A percentile compares a stretch with the other conserved stretches of the same genome.
These are phyloP conservation scores for Adenanthera pavonina DNA, from an alignment of 306 rosid genomes.

Conservation along the genomic window DNA sequence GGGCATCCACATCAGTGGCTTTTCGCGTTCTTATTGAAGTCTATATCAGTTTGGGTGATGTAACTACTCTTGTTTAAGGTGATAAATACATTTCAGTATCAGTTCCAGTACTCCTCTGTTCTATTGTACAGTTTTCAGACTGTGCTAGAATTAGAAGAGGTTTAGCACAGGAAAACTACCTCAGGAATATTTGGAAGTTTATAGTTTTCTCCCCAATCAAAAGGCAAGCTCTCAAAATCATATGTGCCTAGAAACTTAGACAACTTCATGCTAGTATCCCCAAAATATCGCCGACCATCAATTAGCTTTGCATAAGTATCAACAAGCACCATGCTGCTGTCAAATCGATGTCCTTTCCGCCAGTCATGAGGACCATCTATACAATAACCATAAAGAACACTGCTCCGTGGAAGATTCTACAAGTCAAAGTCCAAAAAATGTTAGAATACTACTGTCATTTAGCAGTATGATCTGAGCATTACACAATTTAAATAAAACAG, in stretches of 20 bases:
- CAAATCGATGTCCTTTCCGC: slow-evolving; percentile 92
- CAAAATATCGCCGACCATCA: slow-evolving; percentile 86
- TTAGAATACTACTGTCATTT: background rate
- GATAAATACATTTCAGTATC: background rate
- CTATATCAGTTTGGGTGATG: background rate
- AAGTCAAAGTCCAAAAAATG: slow-evolving; percentile 24
- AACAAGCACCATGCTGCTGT: slow-evolving; percentile 69
- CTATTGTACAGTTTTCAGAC: background rate
- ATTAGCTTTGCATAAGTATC: slow-evolving; percentile 95
- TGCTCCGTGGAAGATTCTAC: slow-evolving; percentile 82
- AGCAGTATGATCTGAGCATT: slow-evolving; percentile 12
- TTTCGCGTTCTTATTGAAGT: background rate
- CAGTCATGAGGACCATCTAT: slow-evolving; percentile 85
- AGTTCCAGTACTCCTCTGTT: background rate
- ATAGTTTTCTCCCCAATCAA: slow-evolving; percentile 93
- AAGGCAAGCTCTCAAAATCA: slow-evolving; percentile 80
- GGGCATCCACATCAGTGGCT: background rate
- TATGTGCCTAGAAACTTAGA: slow-evolving; percentile 82
- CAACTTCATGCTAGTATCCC: slow-evolving; percentile 64
- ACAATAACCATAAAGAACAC: slow-evolving; percentile 81
- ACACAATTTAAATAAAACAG: slow-evolving; percentile 24
- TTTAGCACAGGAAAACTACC: slow-evolving; percentile 51
- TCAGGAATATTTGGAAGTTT: slow-evolving; percentile 86
- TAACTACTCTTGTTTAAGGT: background rate
- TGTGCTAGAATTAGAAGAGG: background rate